Evolutionary conservation across 495 filamentous ascomycete species (phyloP).

Genomic region (Recurvomyces mirabilis): DNA sequence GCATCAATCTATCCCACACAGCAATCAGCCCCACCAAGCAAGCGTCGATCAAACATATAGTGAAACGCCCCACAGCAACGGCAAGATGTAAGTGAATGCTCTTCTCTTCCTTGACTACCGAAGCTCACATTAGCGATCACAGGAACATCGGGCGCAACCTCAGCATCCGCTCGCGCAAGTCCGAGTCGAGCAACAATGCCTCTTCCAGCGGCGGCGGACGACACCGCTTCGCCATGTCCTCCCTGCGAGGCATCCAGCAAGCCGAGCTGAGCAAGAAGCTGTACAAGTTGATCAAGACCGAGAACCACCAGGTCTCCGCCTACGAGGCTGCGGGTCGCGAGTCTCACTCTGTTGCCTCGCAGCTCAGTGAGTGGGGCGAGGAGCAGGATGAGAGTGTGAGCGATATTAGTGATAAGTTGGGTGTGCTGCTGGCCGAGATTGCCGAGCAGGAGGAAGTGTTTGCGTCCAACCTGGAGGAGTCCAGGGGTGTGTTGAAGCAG

Average conservation of each 20-base stretch:
- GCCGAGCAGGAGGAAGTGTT: constrained; percentile 85
- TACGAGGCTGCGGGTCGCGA: constrained; percentile 75
- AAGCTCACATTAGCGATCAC: no score
- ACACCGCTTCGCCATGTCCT: constrained; percentile 66
- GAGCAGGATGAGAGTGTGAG: constrained; percentile 75
- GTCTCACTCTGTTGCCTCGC: constrained; percentile 67
- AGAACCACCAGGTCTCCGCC: constrained; percentile 71
- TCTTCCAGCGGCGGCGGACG: background rate
- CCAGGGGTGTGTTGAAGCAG: constrained; percentile 65
- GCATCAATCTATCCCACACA: no score
- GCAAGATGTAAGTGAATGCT: no score
- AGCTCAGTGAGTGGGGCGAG: constrained; percentile 96
- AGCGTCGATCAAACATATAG: no score
- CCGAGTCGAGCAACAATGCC: constrained; percentile 22
- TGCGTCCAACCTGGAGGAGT: constrained; percentile 77
- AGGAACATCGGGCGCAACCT: constrained; percentile 27
- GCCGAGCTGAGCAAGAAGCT: constrained; percentile 77
- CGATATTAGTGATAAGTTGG: constrained; percentile 88
- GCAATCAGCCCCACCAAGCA: no score
- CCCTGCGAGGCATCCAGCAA: constrained; percentile 69
- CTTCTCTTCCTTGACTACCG: no score
- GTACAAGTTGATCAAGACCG: constrained; percentile 81
- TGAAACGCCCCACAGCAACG: no score
- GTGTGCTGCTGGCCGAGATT: constrained; percentile 79
- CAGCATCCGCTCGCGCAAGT: constrained; percentile 33